Evolutionary conservation across 345 rosid species (phyloP), one percentile per base, ranked within the genome.

Genomic region (Chamaenerion angustifolium): DNA sequence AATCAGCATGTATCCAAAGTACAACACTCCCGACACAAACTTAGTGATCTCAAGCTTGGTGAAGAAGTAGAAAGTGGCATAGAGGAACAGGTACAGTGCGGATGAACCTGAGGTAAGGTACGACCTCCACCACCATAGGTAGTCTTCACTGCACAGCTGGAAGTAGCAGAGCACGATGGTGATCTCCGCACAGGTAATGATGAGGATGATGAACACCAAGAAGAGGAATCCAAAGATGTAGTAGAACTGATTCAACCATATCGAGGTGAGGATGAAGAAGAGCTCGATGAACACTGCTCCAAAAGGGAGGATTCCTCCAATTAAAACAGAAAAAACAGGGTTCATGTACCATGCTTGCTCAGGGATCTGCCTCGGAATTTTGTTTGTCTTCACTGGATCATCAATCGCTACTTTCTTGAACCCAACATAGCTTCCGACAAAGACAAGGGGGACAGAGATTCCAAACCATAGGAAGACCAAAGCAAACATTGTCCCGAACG

Each of bases 181-280:
- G 23, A 59, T 66, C 56, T 71, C 71, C 8, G 75, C 71, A 41
- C 63, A 66, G 8, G 71, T 63, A 58, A 71, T 55, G 47, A 71
- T 7, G 16, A 71, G 62, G 54, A 66, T 66, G 25, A 70, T 42
- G 23, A 70, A 62, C 40, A 70, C 74, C 45, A 70, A 40, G 64
- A 65, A 70, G 58, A 55, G 67, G 61, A 62, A 58, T 19, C 70
- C 67, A 16, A 62, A 65, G 46, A 62, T 65, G 67, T 65, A 61
- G 70, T 65, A 65, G 64, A 70, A 62, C 64, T 65, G 70, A 42
- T 70, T 70, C 62, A 65, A 44, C 71, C 71, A 65, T 17, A 70
- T 70, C 16, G 74, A 65, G 6, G 70, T 62, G 52, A 55, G 45
- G 61, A 70, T 62, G 45, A 65, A 66, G 65, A 65, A 65, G 44